phyloP scores from a whole-genome alignment of 352 stramenopile genomes.

The Pythium aristosporum region DNA sequence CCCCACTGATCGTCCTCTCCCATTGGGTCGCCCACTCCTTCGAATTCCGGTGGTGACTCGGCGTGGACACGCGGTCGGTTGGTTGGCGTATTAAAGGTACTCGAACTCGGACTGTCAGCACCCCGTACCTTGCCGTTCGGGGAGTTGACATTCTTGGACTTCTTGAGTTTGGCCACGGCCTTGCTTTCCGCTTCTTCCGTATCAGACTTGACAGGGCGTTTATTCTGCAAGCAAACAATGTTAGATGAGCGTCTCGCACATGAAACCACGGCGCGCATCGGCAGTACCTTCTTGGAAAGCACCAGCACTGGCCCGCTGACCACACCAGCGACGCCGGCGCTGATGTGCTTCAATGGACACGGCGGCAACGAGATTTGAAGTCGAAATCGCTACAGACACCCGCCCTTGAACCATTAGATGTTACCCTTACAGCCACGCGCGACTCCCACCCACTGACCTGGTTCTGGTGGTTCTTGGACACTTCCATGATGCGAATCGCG shows the following conservation, averaged over 20 bases:
- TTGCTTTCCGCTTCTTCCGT: constrained; percentile 35
- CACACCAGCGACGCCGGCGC: constrained; percentile 18
- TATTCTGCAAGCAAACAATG: constrained; percentile 42
- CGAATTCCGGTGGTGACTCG: constrained; percentile 26
- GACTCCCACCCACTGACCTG: constrained; percentile 36
- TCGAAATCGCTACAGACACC: constrained; percentile 45
- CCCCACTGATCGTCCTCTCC: constrained; percentile 29
- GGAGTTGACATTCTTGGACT: constrained; percentile 31
- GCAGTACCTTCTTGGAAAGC: constrained; percentile 61
- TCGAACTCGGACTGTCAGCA: constrained; percentile 8
- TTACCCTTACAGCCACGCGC: not conserved
- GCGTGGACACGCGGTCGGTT: constrained; percentile 4
- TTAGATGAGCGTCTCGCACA: not conserved
- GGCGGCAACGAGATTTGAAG: constrained; percentile 49
- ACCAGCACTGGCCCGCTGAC: constrained; percentile 58
- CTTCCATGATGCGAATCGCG: constrained; percentile 69
- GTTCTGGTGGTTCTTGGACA: constrained; percentile 85
- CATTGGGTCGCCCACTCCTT: constrained; percentile 31
- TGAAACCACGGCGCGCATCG: not conserved
- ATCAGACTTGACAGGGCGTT: constrained; percentile 54
- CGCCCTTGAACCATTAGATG: not conserved
- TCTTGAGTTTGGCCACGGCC: constrained; percentile 39
- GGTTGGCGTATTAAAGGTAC: constrained; percentile 27
- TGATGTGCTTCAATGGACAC: constrained; percentile 30
- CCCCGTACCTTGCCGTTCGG: constrained; percentile 9